Evolutionary conservation across 2,329 filamentous ascomycete species (phyloP).

Genomic region (Sphaerostilbella broomeana): DNA sequence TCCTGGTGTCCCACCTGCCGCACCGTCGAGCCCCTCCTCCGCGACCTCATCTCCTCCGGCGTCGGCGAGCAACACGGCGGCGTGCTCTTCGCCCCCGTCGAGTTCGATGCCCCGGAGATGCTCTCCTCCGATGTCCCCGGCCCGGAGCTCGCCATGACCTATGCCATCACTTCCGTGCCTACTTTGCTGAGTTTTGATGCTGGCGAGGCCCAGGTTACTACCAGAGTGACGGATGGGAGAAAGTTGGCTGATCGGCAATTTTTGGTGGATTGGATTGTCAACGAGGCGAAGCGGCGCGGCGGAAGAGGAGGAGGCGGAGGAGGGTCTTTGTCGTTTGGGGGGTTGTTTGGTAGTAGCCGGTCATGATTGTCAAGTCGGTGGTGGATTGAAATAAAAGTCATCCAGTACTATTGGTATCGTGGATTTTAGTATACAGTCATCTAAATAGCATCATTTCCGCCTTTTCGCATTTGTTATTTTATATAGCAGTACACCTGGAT

Average conservation of each 20-base stretch:
- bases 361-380: not conserved
- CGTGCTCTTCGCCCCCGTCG: slow-evolving; percentile 46
- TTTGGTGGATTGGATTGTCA: slow-evolving; percentile 47
- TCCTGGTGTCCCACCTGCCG: slow-evolving; percentile 52
- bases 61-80: slow-evolving; percentile 51
- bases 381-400: no score
- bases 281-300: slow-evolving; percentile 42
- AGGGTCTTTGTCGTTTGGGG: slow-evolving; percentile 31
- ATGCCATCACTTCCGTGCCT: slow-evolving; percentile 53
- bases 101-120: slow-evolving; percentile 53
- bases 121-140: slow-evolving; percentile 31
- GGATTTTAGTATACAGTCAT: not conserved
- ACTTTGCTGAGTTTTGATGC: slow-evolving; percentile 53
- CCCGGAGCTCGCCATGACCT: slow-evolving; percentile 40
- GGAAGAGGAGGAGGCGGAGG: slow-evolving; percentile 38
- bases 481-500: not conserved
- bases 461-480: not conserved
- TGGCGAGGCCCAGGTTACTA: slow-evolving; percentile 43
- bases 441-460: not conserved
- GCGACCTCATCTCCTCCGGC: slow-evolving; percentile 41
- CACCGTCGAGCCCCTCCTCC: slow-evolving; percentile 42
- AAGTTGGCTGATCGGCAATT: slow-evolving; percentile 43
- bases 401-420: no score
- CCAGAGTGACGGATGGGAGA: slow-evolving; percentile 43
- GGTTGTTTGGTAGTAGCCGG: slow-evolving; percentile 33